These are phyloP conservation scores for Tylopilus felleus DNA, from an alignment of 768 basidiomycete species.

Conservation along the genomic window DNA sequence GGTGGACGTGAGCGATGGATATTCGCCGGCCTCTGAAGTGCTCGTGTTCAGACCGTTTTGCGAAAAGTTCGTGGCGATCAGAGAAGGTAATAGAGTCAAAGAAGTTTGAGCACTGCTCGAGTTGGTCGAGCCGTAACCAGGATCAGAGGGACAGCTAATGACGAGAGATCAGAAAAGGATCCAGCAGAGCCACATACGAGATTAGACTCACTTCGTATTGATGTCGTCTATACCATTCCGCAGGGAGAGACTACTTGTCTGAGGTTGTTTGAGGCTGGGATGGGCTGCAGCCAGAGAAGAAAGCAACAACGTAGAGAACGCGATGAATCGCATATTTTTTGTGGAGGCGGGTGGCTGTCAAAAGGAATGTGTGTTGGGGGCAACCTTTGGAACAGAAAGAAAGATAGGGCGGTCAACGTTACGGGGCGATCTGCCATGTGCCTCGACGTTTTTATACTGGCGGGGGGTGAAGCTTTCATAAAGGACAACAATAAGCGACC, in stretches of 20 bases:
- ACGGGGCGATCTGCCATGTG: background rate
- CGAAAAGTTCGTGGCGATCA: constrained; percentile 55
- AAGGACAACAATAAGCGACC: background rate
- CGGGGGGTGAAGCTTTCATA: too few species aligned
- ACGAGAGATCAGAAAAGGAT: constrained; percentile 2
- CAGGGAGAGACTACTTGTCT: constrained; percentile 24
- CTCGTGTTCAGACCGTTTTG: constrained; percentile 43
- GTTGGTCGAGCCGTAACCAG: constrained; percentile 15
- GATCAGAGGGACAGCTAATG: constrained; percentile 11
- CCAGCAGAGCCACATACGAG: background rate
- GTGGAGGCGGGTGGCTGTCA: constrained; percentile 17
- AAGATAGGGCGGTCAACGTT: background rate
- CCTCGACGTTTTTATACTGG: constrained; percentile 17
- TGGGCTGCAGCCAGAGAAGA: constrained; percentile 32
- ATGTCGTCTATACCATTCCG: constrained; percentile 43
- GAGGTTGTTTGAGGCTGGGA: constrained; percentile 34
- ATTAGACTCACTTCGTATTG: constrained; percentile 37
- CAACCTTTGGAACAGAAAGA: constrained; percentile 9
- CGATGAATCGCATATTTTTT: constrained; percentile 37
- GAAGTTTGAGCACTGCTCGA: constrained; percentile 23
- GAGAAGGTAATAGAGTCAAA: constrained; percentile 41
- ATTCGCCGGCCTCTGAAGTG: constrained; percentile 41
- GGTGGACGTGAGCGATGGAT: constrained; percentile 54
- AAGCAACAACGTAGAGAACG: constrained; percentile 33
- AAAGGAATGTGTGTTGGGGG: too few species aligned